A percentile compares a stretch with the other conserved stretches of the same genome.
Evolutionary conservation across 2,329 filamentous ascomycete species (phyloP).

Genomic region (Fusarium citri): DNA sequence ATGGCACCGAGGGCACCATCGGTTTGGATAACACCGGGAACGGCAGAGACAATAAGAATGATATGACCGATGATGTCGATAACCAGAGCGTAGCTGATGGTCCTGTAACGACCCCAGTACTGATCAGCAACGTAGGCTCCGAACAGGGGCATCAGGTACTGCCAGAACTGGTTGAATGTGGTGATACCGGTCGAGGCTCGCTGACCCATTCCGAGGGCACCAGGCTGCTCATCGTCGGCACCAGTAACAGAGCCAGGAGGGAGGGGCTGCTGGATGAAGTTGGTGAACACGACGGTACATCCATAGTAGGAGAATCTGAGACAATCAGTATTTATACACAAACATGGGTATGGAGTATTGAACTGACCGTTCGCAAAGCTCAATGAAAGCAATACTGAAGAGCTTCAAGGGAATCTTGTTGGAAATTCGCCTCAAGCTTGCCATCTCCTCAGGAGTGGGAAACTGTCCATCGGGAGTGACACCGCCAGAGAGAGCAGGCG

Average conservation of each 20-base stretch:
- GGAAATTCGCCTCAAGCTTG: slow-evolving; percentile 64
- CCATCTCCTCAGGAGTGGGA: slow-evolving; percentile 55
- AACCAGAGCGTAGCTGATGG: slow-evolving; percentile 71
- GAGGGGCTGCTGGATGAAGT: slow-evolving; percentile 71
- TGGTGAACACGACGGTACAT: slow-evolving; percentile 70
- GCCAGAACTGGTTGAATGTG: slow-evolving; percentile 68
- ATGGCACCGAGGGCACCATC: slow-evolving; percentile 70
- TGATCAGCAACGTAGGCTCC: slow-evolving; percentile 64
- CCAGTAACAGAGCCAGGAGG: slow-evolving; percentile 67
- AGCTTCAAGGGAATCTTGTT: slow-evolving; percentile 69
- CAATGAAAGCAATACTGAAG: slow-evolving; percentile 74
- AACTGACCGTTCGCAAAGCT: slow-evolving; percentile 71
- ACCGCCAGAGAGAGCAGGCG: not conserved
- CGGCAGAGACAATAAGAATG: slow-evolving; percentile 74
- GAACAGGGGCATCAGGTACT: slow-evolving; percentile 68
- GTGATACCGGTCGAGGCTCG: slow-evolving; percentile 60
- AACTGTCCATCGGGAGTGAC: slow-evolving; percentile 22
- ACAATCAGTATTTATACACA: not conserved
- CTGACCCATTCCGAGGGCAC: slow-evolving; percentile 69
- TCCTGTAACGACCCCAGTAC: slow-evolving; percentile 76
- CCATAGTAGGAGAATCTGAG: slow-evolving; percentile 75
- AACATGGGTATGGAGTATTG: not conserved
- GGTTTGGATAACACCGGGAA: slow-evolving; percentile 70
- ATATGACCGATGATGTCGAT: slow-evolving; percentile 73
- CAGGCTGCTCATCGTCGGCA: slow-evolving; percentile 57